Percentiles rank a stretch among this genome's conserved stretches.
Evolutionary conservation across 331 rosid genomes (phyloP).

Genomic region (Acacia pycnantha): DNA sequence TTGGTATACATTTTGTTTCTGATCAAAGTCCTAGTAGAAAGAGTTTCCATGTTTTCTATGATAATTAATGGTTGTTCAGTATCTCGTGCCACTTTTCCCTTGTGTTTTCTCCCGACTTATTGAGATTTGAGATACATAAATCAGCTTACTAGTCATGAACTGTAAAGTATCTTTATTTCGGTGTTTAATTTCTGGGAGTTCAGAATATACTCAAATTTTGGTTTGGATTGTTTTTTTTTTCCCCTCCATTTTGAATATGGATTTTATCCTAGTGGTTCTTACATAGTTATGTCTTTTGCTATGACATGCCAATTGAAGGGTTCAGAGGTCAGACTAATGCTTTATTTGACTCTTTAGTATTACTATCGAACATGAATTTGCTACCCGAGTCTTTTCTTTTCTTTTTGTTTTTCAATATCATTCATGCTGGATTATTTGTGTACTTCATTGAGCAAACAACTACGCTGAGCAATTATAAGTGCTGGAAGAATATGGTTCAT

Average conservation of each 20-base stretch:
- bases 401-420: not conserved
- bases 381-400: not conserved
- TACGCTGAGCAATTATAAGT: not conserved
- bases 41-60: not conserved
- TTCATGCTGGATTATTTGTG: not conserved
- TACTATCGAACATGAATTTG: constrained; percentile 3
- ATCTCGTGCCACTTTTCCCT: not conserved
- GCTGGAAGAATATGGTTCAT: constrained; percentile 15
- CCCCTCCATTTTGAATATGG: constrained; percentile 2
- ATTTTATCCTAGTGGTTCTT: not conserved
- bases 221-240: not conserved
- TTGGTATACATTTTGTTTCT: not conserved
- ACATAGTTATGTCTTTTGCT: not conserved
- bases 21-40: constrained; percentile 5
- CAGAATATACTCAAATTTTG: constrained; percentile 14
- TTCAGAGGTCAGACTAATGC: not conserved
- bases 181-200: constrained; percentile 1
- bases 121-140: not conserved
- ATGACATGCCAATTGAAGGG: not conserved
- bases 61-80: not conserved
- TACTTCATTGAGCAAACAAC: not conserved
- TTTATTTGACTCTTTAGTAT: not conserved
- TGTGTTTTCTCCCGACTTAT: not conserved
- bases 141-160: not conserved
- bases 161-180: not conserved